phyloP scores from a whole-genome alignment of 306 rosid genomes.

The Aeschynomene evenia region DNA sequence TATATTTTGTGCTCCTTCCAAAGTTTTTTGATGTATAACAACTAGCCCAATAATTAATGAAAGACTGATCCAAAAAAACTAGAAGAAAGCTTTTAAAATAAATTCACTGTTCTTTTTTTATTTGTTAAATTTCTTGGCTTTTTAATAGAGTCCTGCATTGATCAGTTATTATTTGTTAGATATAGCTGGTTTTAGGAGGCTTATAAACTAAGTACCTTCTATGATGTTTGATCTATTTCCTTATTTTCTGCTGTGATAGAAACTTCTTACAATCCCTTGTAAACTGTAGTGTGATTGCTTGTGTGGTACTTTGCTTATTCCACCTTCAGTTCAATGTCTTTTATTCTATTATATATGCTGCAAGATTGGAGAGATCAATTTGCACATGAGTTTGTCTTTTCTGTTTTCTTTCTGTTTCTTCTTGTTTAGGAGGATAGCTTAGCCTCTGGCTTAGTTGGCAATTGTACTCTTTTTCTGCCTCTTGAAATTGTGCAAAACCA shows the following conservation, averaged over 20 bases:
- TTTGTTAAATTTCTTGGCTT: constrained; percentile 18
- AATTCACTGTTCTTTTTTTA: constrained; percentile 12
- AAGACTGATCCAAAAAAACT: constrained; percentile 9
- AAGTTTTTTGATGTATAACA: constrained; percentile 2
- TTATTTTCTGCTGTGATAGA: background rate
- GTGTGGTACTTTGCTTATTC: background rate
- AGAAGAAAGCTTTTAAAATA: constrained; percentile 13
- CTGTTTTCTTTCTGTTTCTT: background rate
- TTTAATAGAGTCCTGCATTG: background rate
- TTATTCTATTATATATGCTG: background rate
- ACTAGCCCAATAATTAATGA: background rate
- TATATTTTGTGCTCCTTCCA: constrained; percentile 18
- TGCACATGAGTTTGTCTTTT: background rate
- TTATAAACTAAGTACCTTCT: background rate
- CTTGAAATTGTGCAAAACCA: background rate
- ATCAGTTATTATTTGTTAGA: background rate
- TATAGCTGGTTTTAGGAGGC: background rate
- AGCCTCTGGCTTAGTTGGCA: background rate
- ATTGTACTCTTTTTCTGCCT: background rate
- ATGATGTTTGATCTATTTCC: background rate
- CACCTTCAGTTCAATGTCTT: background rate
- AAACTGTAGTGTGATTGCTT: background rate
- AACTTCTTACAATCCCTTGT: background rate
- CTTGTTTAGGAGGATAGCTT: background rate
- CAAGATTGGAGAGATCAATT: background rate